A percentile compares a stretch with the other conserved stretches of the same genome.
Evolutionary conservation across 345 rosid genomes (phyloP).

Genomic region (Isatis tinctoria): DNA sequence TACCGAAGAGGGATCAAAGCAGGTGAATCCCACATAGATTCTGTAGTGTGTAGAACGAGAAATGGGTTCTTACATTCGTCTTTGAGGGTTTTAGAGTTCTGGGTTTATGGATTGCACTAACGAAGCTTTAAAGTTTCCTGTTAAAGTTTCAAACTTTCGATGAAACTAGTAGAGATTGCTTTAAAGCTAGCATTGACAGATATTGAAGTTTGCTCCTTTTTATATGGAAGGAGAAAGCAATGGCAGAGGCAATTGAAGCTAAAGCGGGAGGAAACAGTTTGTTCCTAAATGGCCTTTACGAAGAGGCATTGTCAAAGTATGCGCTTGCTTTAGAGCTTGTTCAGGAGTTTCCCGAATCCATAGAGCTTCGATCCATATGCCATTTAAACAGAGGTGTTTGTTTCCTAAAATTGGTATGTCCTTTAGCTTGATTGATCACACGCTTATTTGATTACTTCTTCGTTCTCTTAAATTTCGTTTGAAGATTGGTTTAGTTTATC

Average conservation of each 20-base stretch:
- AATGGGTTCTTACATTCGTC: background rate
- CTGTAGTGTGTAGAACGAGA: background rate
- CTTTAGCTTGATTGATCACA: background rate
- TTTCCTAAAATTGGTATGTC: constrained; percentile 67
- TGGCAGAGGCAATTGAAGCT: constrained; percentile 64
- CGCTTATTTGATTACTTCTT: background rate
- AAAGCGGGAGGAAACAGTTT: constrained; percentile 77
- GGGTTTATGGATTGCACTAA: constrained; percentile 12
- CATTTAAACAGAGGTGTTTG: constrained; percentile 77
- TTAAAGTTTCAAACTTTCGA: background rate
- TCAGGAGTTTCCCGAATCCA: constrained; percentile 37
- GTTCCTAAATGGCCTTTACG: constrained; percentile 60
- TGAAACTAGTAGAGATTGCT: background rate
- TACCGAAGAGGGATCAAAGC: constrained; percentile 35
- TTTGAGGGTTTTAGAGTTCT: background rate
- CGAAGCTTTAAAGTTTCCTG: background rate
- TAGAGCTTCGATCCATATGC: constrained; percentile 68
- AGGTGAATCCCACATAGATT: constrained; percentile 28
- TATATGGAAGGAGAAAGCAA: constrained; percentile 44
- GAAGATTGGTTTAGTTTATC: background rate
- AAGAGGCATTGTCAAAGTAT: constrained; percentile 74
- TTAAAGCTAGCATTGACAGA: background rate
- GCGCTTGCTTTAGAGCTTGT: constrained; percentile 54
- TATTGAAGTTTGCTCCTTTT: background rate
- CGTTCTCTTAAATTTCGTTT: background rate